These are phyloP conservation scores for Alternaria ventricosa DNA, from an alignment of 2,329 filamentous ascomycete species.

Conservation along the genomic window DNA sequence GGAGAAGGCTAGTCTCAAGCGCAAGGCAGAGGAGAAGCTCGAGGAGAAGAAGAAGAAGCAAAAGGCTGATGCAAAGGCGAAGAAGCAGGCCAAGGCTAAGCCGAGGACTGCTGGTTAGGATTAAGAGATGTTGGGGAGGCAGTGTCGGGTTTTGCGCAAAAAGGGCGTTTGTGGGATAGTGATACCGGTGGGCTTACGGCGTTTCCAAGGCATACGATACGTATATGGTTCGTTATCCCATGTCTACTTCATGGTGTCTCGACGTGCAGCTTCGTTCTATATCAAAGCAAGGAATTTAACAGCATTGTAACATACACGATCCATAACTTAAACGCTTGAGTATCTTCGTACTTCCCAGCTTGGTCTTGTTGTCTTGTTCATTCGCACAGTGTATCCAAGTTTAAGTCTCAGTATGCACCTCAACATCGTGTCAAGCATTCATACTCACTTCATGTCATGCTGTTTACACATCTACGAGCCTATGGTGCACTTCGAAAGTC, in stretches of 20 bases:
- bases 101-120: constrained; percentile 55
- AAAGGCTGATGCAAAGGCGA: constrained; percentile 94
- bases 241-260: background rate
- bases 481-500: no score
- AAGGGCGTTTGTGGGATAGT: constrained; percentile 13
- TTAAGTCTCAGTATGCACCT: background rate
- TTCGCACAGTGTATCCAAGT: background rate
- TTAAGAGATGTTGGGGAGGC: background rate
- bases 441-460: no score
- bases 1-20: constrained; percentile 83
- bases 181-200: constrained; percentile 5
- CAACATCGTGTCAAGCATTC: background rate
- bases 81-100: constrained; percentile 88
- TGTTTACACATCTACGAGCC: background rate
- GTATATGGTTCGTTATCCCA: background rate
- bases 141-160: background rate
- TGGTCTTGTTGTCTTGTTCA: no score
- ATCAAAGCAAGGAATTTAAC: background rate
- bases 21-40: constrained; percentile 91
- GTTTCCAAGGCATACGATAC: background rate
- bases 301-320: background rate
- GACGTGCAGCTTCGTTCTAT: background rate
- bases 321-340: background rate
- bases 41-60: constrained; percentile 94
- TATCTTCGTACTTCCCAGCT: no score